Evolutionary conservation across 257 asterid genomes (phyloP).

Genomic region (Solanum lignicaule): DNA sequence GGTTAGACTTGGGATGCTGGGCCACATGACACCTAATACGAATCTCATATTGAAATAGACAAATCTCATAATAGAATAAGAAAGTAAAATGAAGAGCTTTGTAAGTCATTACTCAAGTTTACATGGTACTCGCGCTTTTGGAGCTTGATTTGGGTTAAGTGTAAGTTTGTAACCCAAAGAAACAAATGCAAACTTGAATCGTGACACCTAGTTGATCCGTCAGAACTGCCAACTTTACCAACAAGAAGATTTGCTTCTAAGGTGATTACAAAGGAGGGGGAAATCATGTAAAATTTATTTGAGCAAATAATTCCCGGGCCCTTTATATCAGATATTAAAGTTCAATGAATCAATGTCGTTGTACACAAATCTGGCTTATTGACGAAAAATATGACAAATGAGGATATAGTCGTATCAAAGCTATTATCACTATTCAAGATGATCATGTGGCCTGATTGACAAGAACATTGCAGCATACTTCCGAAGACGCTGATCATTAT

Average conservation of each 20-base stretch:
- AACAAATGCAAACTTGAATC: background rate
- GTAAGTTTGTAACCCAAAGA: background rate
- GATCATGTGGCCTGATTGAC: slow-evolving; percentile 89
- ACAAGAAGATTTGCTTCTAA: background rate
- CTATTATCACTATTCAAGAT: slow-evolving; percentile 43
- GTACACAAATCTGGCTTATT: background rate
- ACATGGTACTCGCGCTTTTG: background rate
- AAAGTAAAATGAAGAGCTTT: background rate
- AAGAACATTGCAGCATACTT: slow-evolving; percentile 75
- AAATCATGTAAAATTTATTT: background rate
- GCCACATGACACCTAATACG: background rate
- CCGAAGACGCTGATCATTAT: slow-evolving; percentile 51
- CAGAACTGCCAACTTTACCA: background rate
- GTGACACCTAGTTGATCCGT: background rate
- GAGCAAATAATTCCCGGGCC: background rate
- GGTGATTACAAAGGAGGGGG: background rate
- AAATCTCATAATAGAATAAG: background rate
- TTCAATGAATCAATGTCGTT: background rate
- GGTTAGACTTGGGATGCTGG: background rate
- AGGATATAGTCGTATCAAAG: background rate
- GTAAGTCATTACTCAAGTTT: background rate
- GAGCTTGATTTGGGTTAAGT: background rate
- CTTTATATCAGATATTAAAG: background rate
- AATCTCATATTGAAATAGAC: background rate
- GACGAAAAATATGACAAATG: background rate